phyloP scores from a whole-genome alignment of 1,284 basidiomycete genomes.

The Laetiporus sulphureus region DNA sequence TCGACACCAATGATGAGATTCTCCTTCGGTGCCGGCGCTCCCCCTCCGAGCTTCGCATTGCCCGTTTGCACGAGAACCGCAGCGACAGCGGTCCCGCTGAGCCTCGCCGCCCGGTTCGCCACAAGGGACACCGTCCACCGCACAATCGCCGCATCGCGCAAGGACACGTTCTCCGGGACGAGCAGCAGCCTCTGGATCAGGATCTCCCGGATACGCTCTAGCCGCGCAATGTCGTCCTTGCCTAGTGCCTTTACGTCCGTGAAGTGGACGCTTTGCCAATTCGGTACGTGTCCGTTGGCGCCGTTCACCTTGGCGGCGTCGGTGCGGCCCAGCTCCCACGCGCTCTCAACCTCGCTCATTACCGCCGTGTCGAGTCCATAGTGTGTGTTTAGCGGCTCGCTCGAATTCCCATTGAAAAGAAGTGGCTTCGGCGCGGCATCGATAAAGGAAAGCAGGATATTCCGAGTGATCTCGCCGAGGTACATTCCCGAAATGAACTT shows the following conservation, averaged over 20 bases:
- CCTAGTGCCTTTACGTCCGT: constrained; percentile 21
- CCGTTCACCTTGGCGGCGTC: constrained; percentile 8
- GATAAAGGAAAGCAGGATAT: constrained; percentile 80
- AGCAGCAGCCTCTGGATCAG: constrained; percentile 63
- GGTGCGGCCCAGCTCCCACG: constrained; percentile 47
- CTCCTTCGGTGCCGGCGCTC: constrained; percentile 34
- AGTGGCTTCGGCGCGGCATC: constrained; percentile 68
- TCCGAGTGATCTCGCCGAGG: constrained; percentile 89
- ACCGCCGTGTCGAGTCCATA: constrained; percentile 93
- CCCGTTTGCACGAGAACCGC: constrained; percentile 82
- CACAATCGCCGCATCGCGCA: constrained; percentile 75
- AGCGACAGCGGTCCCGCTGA: constrained; percentile 86
- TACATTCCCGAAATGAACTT: constrained; percentile 99
- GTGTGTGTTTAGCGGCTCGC: constrained; percentile 72
- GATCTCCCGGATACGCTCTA: constrained; percentile 50
- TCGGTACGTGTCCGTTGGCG: constrained; percentile 12
- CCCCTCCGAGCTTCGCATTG: constrained; percentile 41
- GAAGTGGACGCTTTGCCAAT: constrained; percentile 20
- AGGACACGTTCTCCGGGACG: constrained; percentile 41
- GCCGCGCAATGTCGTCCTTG: constrained; percentile 22
- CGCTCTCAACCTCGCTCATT: constrained; percentile 82
- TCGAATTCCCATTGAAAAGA: constrained; percentile 79
- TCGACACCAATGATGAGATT: constrained; percentile 81
- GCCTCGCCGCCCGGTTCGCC: constrained; percentile 72
- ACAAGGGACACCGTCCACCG: constrained; percentile 77